Conservation (phyloP, 176 grass and related monocot genomes). For the Rhynchospora pubera region DNA sequence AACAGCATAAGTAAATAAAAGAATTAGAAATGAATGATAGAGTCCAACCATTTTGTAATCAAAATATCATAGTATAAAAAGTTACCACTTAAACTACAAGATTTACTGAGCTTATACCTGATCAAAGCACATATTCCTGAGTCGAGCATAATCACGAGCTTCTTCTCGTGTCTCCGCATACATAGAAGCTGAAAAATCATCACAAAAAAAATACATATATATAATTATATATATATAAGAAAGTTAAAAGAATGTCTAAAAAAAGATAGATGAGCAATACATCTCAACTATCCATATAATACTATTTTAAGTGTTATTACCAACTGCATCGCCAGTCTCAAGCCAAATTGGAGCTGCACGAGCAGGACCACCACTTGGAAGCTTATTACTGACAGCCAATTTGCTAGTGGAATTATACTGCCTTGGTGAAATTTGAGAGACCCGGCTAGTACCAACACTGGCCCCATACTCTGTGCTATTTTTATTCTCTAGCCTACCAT, state of each 20-base stretch:
- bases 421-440: constrained; percentile 37
- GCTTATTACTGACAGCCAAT: constrained; percentile 60
- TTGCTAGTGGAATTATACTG: constrained; percentile 47
- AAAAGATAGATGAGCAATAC: neutral
- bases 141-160: constrained; percentile 84
- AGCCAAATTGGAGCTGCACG: constrained; percentile 66
- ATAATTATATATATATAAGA: neutral
- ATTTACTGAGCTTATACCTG: constrained; percentile 48
- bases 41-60: neutral
- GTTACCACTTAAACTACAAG: neutral
- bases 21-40: neutral
- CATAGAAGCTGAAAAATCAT: constrained; percentile 46
- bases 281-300: constrained; percentile 11
- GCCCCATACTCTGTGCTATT: constrained; percentile 33
- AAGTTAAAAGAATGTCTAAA: constrained; percentile 5
- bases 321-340: constrained; percentile 89
- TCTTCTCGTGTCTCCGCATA: constrained; percentile 90
- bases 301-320: constrained; percentile 43
- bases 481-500: constrained; percentile 60
- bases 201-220: constrained; percentile 1
- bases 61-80: neutral
- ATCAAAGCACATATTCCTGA: constrained; percentile 94
- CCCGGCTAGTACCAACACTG: constrained; percentile 39
- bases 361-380: constrained; percentile 37
- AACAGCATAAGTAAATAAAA: constrained; percentile 2